These are phyloP conservation scores for Daldinia bambusicola DNA, from an alignment of 495 filamentous ascomycete species.

Conservation along the genomic window DNA sequence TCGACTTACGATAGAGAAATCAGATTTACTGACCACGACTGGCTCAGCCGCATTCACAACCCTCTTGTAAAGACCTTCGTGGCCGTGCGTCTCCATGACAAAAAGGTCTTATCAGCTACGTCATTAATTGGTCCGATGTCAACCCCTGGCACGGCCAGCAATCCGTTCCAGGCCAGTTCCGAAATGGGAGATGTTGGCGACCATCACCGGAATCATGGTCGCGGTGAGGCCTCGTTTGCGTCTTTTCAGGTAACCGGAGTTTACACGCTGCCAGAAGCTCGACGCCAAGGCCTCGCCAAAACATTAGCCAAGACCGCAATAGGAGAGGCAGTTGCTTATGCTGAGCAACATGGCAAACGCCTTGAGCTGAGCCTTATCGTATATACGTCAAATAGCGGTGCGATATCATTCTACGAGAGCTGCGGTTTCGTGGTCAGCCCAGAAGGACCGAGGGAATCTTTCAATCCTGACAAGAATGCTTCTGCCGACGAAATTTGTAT, in stretches of 20 bases:
- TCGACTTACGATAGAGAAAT: slow-evolving; percentile 60
- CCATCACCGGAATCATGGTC: slow-evolving; percentile 23
- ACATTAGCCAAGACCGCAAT: slow-evolving; percentile 53
- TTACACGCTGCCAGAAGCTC: slow-evolving; percentile 57
- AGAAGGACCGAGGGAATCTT: slow-evolving; percentile 38
- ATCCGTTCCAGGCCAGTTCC: slow-evolving; percentile 38
- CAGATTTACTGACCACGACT: slow-evolving; percentile 54
- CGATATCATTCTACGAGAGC: slow-evolving; percentile 57
- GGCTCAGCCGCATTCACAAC: slow-evolving; percentile 58
- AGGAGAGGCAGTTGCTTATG: slow-evolving; percentile 43
- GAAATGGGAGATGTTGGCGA: slow-evolving; percentile 29
- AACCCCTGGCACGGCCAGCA: slow-evolving; percentile 41
- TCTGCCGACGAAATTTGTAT: slow-evolving; percentile 34
- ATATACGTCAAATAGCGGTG: slow-evolving; percentile 52
- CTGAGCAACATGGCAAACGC: slow-evolving; percentile 34
- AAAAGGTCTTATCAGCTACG: slow-evolving; percentile 41
- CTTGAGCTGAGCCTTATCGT: slow-evolving; percentile 51
- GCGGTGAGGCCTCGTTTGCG: slow-evolving; percentile 18
- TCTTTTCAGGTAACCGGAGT: slow-evolving; percentile 55
- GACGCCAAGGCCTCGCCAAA: slow-evolving; percentile 56
- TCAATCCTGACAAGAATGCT: slow-evolving; percentile 36
- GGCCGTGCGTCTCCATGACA: slow-evolving; percentile 43
- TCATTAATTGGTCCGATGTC: slow-evolving; percentile 43
- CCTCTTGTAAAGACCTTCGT: slow-evolving; percentile 57
- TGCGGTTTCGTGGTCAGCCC: slow-evolving; percentile 56